Evolutionary conservation across 2,329 filamentous ascomycete species (phyloP).

Genomic region (Aspergillus viridinutans): DNA sequence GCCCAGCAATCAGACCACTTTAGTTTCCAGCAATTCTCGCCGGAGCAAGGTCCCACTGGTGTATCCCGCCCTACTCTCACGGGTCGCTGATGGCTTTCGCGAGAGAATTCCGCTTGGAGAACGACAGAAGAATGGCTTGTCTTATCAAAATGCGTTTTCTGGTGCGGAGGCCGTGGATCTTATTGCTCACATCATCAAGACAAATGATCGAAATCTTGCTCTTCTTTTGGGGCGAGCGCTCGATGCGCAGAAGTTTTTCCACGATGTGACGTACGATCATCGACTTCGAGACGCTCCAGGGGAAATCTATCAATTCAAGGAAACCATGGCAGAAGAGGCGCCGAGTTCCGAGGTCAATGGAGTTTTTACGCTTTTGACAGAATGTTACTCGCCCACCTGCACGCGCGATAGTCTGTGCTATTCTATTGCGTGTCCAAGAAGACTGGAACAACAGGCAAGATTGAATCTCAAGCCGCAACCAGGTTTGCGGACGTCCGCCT

Average conservation of each 20-base stretch:
- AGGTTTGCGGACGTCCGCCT: conserved; percentile 70
- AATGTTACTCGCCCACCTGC: conserved; percentile 97
- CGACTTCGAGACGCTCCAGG: conserved; percentile 86
- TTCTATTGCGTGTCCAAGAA: conserved; percentile 90
- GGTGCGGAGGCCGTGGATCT: conserved; percentile 94
- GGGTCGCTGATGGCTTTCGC: conserved; percentile 86
- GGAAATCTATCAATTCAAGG: conserved; percentile 95
- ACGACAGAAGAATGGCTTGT: conserved; percentile 90
- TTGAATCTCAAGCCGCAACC: conserved; percentile 91
- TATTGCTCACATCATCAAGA: conserved; percentile 94
- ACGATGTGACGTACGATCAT: conserved; percentile 98
- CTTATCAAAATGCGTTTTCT: conserved; percentile 96
- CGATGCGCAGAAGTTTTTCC: conserved; percentile 98
- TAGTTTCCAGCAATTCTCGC: conserved; percentile 58
- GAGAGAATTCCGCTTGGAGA: conserved; percentile 83
- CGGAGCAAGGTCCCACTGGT: conserved; percentile 70
- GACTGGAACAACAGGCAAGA: conserved; percentile 90
- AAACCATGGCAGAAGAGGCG: conserved; percentile 78
- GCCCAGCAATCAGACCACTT: conserved; percentile 48
- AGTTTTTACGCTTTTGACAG: conserved; percentile 91
- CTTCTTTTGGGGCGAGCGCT: conserved; percentile 84
- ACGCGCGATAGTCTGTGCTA: conserved; percentile 94
- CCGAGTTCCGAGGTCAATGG: conserved; percentile 74
- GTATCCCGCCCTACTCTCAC: conserved; percentile 89
- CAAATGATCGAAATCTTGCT: conserved; percentile 90